Base-by-base conservation (phyloP, 805 yeast species). In the Ogataea populi-albae region DNA sequence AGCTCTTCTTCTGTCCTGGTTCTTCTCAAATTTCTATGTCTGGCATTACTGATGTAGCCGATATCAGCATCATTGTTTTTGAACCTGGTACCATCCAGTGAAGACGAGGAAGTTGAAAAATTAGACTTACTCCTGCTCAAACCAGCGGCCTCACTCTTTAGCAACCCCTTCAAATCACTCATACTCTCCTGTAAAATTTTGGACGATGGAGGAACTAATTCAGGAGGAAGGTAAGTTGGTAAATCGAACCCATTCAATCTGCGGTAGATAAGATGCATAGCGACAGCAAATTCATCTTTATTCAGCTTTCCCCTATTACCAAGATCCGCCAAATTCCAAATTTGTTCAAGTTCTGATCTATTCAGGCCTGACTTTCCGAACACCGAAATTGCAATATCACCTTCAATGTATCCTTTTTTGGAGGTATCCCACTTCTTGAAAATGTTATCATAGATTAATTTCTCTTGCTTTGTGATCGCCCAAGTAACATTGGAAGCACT, bases 201-300 rank as follows among this genome's bases (percentile, higher is more conserved):
- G 24, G 83, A 74, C 6, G 95, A 83, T 3, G 95, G 94, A 6
- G 98, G 98, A 20, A 88, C 66, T 45, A 91, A 73, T 54, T 88
- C 95, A 2, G 94, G 87, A 3, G 98, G 98, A 35, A 91, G 71
- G 36, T 79, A 68, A 31, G 69, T 56, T 17, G 98, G 98, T 33
- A 93, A 64, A n/a, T 83, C 86, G 45, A 76, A 78, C 2, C 97
- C 97, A 54, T 88, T 89, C 55, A 91, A 66, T 44, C 91, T 75
- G 59, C 96, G 77, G 64, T 93, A 91, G 28, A 91, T 91, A 40
- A 91, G 69, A 69, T 94, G 97, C 98, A 91, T 93, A 21, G 98
- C 97, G 23, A 93, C 88, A 0, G 96, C 83, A 65, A 91, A 93
- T 59, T 87, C 95, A 57, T 91, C 96, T 52, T 77, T 79, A 57